These are phyloP conservation scores for Pestalotiopsis sp. DNA, from an alignment of 2,329 filamentous ascomycete species.

Conservation along the genomic window DNA sequence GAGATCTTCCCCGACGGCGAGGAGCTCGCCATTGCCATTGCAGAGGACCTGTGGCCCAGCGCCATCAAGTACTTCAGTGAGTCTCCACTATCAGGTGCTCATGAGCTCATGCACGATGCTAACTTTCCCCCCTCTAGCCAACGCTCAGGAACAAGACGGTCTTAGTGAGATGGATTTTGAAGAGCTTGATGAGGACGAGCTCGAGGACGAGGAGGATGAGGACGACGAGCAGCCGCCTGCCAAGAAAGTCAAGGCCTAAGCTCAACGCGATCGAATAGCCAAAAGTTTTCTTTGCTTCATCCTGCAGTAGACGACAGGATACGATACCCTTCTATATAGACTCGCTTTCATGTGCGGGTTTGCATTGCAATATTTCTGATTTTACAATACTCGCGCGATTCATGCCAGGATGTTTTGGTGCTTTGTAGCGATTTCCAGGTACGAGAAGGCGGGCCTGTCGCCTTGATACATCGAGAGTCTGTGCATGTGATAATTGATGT, in stretches of 20 bases:
- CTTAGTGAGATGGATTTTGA: conserved; percentile 59
- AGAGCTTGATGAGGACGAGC: conserved; percentile 42
- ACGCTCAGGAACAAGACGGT: conserved; percentile 59
- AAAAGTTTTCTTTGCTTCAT: not conserved
- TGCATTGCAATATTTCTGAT: not conserved
- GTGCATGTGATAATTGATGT: too few species aligned
- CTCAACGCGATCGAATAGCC: too few species aligned
- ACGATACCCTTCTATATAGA: conserved; percentile 12
- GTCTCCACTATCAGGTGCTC: conserved; percentile 38
- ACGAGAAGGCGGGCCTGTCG: too few species aligned
- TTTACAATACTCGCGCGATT: not conserved
- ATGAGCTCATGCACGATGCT: not conserved
- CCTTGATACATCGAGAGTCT: too few species aligned
- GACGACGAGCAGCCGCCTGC: conserved; percentile 16
- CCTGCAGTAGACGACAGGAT: not conserved
- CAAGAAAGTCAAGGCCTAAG: conserved; percentile 18
- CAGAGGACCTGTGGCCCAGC: conserved; percentile 86
- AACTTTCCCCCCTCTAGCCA: conserved; percentile 17
- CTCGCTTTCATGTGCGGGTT: not conserved
- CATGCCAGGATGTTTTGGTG: not conserved
- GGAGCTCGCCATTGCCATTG: conserved; percentile 76
- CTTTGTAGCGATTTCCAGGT: too few species aligned
- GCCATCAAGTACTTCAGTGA: conserved; percentile 91
- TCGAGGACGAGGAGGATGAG: conserved; percentile 14
- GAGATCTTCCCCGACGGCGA: conserved; percentile 91